Conservation (phyloP, 2,329 filamentous ascomycete genomes). For the Acarospora socialis region DNA sequence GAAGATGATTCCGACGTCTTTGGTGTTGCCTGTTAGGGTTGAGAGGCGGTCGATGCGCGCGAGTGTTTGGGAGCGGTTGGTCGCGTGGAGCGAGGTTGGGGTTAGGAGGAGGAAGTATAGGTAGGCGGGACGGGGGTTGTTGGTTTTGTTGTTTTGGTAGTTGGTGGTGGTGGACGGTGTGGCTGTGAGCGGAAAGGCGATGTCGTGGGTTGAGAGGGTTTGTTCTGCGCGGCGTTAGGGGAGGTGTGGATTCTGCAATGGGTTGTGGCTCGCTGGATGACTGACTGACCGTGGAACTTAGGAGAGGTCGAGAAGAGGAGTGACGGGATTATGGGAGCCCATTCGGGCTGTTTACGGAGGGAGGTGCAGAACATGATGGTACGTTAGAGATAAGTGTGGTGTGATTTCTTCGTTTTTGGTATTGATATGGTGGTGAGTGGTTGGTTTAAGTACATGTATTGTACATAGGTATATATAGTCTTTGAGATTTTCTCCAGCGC, state of each 20-base stretch:
- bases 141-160: neutral
- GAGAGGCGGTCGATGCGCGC: slow-evolving; percentile 21
- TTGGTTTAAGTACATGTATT: slow-evolving; percentile 2
- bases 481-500: neutral
- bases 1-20: slow-evolving; percentile 21
- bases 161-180: slow-evolving; percentile 3
- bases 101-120: slow-evolving; percentile 22
- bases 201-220: slow-evolving; percentile 23
- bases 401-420: slow-evolving; percentile 7
- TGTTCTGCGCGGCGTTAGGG: slow-evolving; percentile 12
- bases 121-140: slow-evolving; percentile 4
- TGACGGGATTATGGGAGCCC: slow-evolving; percentile 23
- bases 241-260: slow-evolving; percentile 4
- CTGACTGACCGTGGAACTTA: slow-evolving; percentile 20
- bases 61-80: slow-evolving; percentile 14
- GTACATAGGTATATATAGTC: slow-evolving; percentile 13
- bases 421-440: slow-evolving; percentile 6
- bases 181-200: slow-evolving; percentile 18
- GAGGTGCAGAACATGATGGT: slow-evolving; percentile 27
- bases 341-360: slow-evolving; percentile 26
- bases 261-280: slow-evolving; percentile 4
- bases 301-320: slow-evolving; percentile 17
- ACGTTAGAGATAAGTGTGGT: too few relatives aligned
- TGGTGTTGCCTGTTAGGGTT: slow-evolving; percentile 17
- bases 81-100: slow-evolving; percentile 12